These are phyloP conservation scores for Geoglossum cookeanum DNA, from an alignment of 2,329 filamentous ascomycete species.

Conservation along the genomic window DNA sequence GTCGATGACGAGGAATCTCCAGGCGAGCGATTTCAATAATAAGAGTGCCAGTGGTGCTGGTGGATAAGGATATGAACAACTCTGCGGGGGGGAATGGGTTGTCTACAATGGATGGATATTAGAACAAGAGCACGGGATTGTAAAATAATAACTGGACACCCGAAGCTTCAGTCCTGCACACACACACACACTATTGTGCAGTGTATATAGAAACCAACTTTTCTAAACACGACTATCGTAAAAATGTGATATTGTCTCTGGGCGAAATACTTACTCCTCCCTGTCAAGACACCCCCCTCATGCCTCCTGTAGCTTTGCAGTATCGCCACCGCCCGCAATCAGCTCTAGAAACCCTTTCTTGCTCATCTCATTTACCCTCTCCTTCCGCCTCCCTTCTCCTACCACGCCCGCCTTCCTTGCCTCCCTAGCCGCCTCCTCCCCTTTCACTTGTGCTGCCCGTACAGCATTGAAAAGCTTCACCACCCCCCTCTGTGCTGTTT, in stretches of 20 bases:
- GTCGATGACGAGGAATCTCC: slow-evolving; percentile 86
- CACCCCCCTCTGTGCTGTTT: slow-evolving; percentile 83
- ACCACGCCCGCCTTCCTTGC: slow-evolving; percentile 54
- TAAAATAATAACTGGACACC: background rate
- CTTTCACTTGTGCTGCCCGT: slow-evolving; percentile 76
- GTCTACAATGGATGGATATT: background rate
- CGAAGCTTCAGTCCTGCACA: background rate
- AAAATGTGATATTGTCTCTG: background rate
- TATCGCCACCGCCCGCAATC: slow-evolving; percentile 43
- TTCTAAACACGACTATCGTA: background rate
- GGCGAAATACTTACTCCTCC: background rate
- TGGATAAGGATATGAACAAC: background rate
- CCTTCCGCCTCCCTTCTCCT: slow-evolving; percentile 61
- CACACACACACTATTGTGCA: background rate
- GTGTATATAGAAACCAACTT: background rate
- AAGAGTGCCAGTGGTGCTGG: background rate
- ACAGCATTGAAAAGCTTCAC: slow-evolving; percentile 95
- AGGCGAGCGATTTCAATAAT: slow-evolving; percentile 69
- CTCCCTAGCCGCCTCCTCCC: slow-evolving; percentile 53
- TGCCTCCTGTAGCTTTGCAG: slow-evolving; percentile 24
- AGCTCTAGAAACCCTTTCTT: slow-evolving; percentile 91
- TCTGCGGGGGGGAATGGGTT: background rate
- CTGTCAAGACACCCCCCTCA: slow-evolving; percentile 12
- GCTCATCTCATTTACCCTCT: slow-evolving; percentile 87
- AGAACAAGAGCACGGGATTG: background rate